phyloP scores from a whole-genome alignment of 1,284 basidiomycete genomes.

The Apiotrichum mycotoxinovorans region DNA sequence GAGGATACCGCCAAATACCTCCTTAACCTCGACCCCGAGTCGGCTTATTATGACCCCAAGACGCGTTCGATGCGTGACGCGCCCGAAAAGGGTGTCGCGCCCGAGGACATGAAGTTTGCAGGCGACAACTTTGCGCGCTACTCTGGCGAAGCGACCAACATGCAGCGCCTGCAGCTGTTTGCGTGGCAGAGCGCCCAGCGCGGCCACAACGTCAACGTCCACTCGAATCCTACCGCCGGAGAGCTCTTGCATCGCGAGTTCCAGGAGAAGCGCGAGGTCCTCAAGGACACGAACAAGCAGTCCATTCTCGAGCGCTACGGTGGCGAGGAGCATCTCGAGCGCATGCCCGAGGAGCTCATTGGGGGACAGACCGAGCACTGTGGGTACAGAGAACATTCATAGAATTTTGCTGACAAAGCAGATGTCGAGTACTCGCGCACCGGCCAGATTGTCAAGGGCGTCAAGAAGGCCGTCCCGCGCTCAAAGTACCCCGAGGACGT shows the following conservation, averaged over 20 bases:
- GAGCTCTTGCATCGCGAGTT: slow-evolving; percentile 88
- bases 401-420: slow-evolving; percentile 11
- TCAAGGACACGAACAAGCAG: slow-evolving; percentile 80
- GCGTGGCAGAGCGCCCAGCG: slow-evolving; percentile 93
- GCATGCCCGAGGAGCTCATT: slow-evolving; percentile 73
- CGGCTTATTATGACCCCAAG: slow-evolving; percentile 99
- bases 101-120: slow-evolving; percentile 88
- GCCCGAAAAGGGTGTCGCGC: slow-evolving; percentile 67
- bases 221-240: slow-evolving; percentile 94
- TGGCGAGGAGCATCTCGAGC: slow-evolving; percentile 85
- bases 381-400: slow-evolving; percentile 24
- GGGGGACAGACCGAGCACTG: slow-evolving; percentile 92
- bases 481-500: slow-evolving; percentile 97
- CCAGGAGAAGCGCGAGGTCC: slow-evolving; percentile 83
- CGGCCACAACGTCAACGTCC: slow-evolving; percentile 91
- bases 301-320: slow-evolving; percentile 88
- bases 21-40: slow-evolving; percentile 90
- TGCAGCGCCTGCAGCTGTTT: slow-evolving; percentile 89
- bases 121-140: slow-evolving; percentile 93
- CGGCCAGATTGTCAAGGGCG: slow-evolving; percentile 88
- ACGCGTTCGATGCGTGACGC: slow-evolving; percentile 99
- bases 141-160: slow-evolving; percentile 84
- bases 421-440: slow-evolving; percentile 92
- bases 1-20: slow-evolving; percentile 99
- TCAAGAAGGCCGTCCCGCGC: slow-evolving; percentile 73